Evolutionary conservation across 139 green algal genomes (phyloP).

Genomic region (Haematococcus sp.): DNA sequence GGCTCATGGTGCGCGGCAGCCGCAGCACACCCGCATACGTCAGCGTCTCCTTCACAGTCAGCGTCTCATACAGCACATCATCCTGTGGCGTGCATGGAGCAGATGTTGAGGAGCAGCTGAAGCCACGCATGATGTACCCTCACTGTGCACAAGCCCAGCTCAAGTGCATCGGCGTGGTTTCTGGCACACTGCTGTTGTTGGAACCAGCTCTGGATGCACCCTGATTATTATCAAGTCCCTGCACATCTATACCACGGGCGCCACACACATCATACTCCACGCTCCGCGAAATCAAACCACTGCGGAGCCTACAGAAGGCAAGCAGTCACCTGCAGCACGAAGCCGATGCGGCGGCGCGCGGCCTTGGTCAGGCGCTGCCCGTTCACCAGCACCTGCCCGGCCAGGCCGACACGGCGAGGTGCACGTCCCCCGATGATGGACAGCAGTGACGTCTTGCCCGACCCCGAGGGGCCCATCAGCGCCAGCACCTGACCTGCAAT

Average conservation of each 20-base stretch:
- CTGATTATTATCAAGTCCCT: background rate
- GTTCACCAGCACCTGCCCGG: constrained; percentile 57
- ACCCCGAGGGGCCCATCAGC: constrained; percentile 65
- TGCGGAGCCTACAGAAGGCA: too few relatives aligned
- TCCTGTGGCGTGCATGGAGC: constrained; percentile 60
- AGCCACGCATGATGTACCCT: background rate
- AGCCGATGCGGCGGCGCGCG: constrained; percentile 62
- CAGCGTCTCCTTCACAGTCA: constrained; percentile 63
- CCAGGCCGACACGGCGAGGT: constrained; percentile 5
- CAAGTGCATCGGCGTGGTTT: background rate
- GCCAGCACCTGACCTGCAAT: constrained; percentile 42
- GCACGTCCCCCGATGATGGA: constrained; percentile 61
- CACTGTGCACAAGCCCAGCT: background rate
- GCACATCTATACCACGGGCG: too few relatives aligned
- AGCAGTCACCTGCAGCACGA: constrained; percentile 39
- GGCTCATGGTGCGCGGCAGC: constrained; percentile 57
- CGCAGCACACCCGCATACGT: constrained; percentile 74
- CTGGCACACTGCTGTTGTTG: background rate
- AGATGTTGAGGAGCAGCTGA: background rate
- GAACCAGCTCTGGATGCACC: background rate
- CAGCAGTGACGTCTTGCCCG: constrained; percentile 78
- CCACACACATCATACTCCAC: too few relatives aligned
- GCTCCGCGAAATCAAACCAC: too few relatives aligned
- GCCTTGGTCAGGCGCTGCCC: constrained; percentile 64
- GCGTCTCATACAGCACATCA: constrained; percentile 73